These are phyloP conservation scores for Peronospora belbahrii DNA, from an alignment of 352 stramenopile genomes.

Conservation along the genomic window DNA sequence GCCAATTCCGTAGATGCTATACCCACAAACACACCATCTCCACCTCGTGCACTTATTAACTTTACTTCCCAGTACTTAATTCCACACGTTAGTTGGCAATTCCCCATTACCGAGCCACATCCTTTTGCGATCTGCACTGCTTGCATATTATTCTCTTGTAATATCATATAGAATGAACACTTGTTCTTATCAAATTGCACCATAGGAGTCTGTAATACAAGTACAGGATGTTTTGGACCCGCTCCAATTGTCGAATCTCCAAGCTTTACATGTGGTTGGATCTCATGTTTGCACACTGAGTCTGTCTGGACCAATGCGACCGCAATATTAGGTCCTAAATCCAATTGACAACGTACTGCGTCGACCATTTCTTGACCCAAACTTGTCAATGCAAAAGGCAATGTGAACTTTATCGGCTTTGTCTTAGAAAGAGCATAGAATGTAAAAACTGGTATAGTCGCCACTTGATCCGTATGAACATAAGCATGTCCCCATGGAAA, in stretches of 20 bases:
- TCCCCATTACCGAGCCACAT: slow-evolving; percentile 55
- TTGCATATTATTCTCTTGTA: slow-evolving; percentile 44
- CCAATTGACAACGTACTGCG: slow-evolving; percentile 41
- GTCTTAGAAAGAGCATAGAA: slow-evolving; percentile 64
- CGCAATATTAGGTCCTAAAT: slow-evolving; percentile 42
- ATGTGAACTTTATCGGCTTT: slow-evolving; percentile 60
- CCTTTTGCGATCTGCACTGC: slow-evolving; percentile 58
- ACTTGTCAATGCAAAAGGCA: slow-evolving; percentile 51
- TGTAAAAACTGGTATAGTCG: slow-evolving; percentile 53
- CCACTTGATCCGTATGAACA: slow-evolving; percentile 50
- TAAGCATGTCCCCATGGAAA: slow-evolving; percentile 76
- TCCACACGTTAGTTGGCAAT: slow-evolving; percentile 42
- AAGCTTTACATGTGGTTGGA: slow-evolving; percentile 42
- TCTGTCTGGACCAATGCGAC: slow-evolving; percentile 69
- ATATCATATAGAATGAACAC: slow-evolving; percentile 43
- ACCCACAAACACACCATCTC: slow-evolving; percentile 68
- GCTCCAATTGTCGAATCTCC: slow-evolving; percentile 62
- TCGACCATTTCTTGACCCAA: slow-evolving; percentile 47
- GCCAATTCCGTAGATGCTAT: slow-evolving; percentile 45
- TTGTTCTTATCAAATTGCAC: slow-evolving; percentile 59
- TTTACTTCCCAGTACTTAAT: slow-evolving; percentile 83
- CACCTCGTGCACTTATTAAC: slow-evolving; percentile 36
- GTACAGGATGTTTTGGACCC: slow-evolving; percentile 52
- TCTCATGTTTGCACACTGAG: slow-evolving; percentile 64
- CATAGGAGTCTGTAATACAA: slow-evolving; percentile 60